These are phyloP conservation scores for Mucor circinelloides DNA, from an alignment of 371 early-diverging fungal genomes.

Conservation along the genomic window DNA sequence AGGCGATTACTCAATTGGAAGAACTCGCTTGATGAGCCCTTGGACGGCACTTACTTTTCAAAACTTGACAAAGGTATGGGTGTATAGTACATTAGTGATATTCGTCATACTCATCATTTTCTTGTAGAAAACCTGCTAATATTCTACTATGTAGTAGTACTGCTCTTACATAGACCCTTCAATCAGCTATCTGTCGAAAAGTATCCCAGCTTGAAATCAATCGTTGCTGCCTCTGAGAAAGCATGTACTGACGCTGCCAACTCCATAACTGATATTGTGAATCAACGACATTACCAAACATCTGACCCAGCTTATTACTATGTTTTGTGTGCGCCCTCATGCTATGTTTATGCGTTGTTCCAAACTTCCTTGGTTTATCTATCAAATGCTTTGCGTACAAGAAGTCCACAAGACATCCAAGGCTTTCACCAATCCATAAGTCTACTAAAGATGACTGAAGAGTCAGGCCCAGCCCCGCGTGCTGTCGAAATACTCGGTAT, in stretches of 20 bases:
- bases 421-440: conserved; percentile 26
- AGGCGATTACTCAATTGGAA: conserved; percentile 41
- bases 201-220: conserved; percentile 1
- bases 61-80: conserved; percentile 38
- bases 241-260: conserved; percentile 34
- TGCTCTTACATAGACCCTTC: conserved; percentile 62
- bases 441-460: conserved; percentile 20
- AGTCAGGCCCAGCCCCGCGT: conserved; percentile 30
- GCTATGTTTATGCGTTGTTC: conserved; percentile 52
- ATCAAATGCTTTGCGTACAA: conserved; percentile 32
- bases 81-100: not conserved
- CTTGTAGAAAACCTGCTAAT: conserved; percentile 45
- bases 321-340: conserved; percentile 40
- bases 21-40: conserved; percentile 23
- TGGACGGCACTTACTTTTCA: conserved; percentile 23
- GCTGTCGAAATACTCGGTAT: conserved; percentile 40
- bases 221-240: conserved; percentile 33
- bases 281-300: conserved; percentile 22
- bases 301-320: conserved; percentile 25
- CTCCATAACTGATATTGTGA: conserved; percentile 22
- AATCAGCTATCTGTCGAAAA: conserved; percentile 15
- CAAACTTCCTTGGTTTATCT: conserved; percentile 42
- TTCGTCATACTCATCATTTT: conserved; percentile 5
- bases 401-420: not conserved
- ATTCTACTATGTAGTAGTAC: conserved; percentile 50